Evolutionary conservation across 371 early-diverging fungal genomes (phyloP), one percentile per base, ranked within the genome.

Genomic region (Furculomyces boomerangus): DNA sequence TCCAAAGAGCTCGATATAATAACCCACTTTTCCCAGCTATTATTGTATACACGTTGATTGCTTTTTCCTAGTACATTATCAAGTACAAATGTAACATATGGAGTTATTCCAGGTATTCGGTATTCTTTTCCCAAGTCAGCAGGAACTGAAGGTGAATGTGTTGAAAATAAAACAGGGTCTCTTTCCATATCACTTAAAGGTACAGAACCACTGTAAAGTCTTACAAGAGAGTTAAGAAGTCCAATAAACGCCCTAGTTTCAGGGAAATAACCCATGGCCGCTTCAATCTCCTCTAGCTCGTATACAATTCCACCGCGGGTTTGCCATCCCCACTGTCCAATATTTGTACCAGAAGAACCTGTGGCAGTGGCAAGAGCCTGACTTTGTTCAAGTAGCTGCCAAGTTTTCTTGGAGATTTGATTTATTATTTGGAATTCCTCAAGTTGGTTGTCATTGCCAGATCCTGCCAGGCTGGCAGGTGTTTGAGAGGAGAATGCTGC

Each of bases 221-320:
- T 83, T 27, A 85, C 75, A 13, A 90, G 73, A n/a, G 78, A 63
- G 5, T 72, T 74, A 25, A 96, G 62, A 1, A 94, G 72, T 7
- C 74, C 66, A 10, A 90, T 61, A 56, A 90, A 83, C 1, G 93
- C 82, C 10, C 82, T 59, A 0, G 90, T 92, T 64, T 90, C 87
- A 0, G 86, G 81, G 60, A 84, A 96, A 0, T 78, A 74, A 54
- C 83, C 81, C 30, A 68, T 75, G 0, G 71, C 60, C 0, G 79
- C 63, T 63, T 90, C 90, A 16, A 79, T 72, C 59, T 87, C 86
- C 46, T 83, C 80, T 57, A 90, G 64, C 60, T 89, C 90, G 48
- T 67, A 78, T 13, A 74, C 71, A 27, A 86, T 76, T 14, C 85
- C 86, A 28, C 62, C 64, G 35, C 70, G 67, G 48, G 51, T 50